phyloP scores from a whole-genome alignment of 1,284 basidiomycete genomes.

The Xanthoconium separans region DNA sequence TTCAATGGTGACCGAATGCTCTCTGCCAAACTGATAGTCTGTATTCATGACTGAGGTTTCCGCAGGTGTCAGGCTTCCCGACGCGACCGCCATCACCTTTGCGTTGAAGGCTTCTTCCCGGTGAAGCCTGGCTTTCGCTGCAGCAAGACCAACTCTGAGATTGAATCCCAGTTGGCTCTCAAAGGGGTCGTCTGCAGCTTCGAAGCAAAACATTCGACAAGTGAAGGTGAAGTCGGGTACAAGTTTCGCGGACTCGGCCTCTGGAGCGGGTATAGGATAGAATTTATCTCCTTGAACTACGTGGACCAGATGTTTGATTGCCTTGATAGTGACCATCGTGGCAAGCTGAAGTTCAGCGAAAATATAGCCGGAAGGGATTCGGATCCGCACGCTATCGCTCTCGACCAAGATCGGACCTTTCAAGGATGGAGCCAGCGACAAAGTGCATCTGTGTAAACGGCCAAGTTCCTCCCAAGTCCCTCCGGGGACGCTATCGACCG shows the following conservation, averaged over 20 bases:
- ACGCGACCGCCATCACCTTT: constrained; percentile 67
- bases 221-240: constrained; percentile 67
- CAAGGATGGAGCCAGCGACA: constrained; percentile 38
- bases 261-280: constrained; percentile 52
- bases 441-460: constrained; percentile 59
- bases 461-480: constrained; percentile 79
- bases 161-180: constrained; percentile 82
- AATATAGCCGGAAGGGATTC: constrained; percentile 80
- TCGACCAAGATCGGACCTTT: constrained; percentile 45
- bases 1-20: constrained; percentile 65
- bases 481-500: constrained; percentile 16
- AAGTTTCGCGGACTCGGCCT: constrained; percentile 67
- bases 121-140: constrained; percentile 72
- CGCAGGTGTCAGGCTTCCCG: constrained; percentile 30
- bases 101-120: constrained; percentile 82
- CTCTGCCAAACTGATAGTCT: constrained; percentile 58
- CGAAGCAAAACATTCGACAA: constrained; percentile 64
- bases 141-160: constrained; percentile 75
- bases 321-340: constrained; percentile 63
- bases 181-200: constrained; percentile 88
- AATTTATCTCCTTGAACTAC: constrained; percentile 50
- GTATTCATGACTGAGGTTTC: constrained; percentile 23
- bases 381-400: constrained; percentile 68
- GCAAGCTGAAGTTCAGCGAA: constrained; percentile 75
- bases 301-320: constrained; percentile 59